These are phyloP conservation scores for Mortierella polycephala DNA, from an alignment of 371 early-diverging fungal genomes.

Conservation along the genomic window DNA sequence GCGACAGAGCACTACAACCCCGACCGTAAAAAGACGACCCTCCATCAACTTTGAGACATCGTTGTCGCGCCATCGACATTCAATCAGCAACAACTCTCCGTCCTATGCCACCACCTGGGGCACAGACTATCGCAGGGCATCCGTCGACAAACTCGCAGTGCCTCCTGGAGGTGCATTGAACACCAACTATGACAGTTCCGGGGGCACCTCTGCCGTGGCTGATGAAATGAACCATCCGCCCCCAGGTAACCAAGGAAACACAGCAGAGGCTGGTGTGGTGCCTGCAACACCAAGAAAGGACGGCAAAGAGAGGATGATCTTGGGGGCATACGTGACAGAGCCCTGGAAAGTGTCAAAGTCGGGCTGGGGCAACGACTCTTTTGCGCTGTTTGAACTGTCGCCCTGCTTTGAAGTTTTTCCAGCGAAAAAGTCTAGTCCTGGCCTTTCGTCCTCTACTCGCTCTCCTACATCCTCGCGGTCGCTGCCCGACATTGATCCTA, in stretches of 20 bases:
- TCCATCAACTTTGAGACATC: constrained; percentile 36
- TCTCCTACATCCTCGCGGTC: constrained; percentile 1
- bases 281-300: constrained; percentile 1
- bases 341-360: constrained; percentile 66
- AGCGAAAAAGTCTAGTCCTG: constrained; percentile 30
- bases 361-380: constrained; percentile 65
- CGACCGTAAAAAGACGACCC: constrained; percentile 17
- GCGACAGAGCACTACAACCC: constrained; percentile 13
- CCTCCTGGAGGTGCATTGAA: constrained; percentile 13
- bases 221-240: neutral
- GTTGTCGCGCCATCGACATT: constrained; percentile 15
- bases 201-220: neutral
- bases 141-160: constrained; percentile 13
- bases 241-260: neutral
- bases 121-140: constrained; percentile 10
- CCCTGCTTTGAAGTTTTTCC: constrained; percentile 67
- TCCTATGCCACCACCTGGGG: constrained; percentile 13
- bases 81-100: constrained; percentile 29
- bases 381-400: constrained; percentile 66
- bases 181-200: constrained; percentile 21
- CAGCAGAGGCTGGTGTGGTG: neutral
- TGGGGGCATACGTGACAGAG: constrained; percentile 67
- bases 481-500: neutral
- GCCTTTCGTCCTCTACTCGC: neutral
- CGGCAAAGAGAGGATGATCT: constrained; percentile 38